phyloP scores from a whole-genome alignment of 345 rosid species.

The Salix koriyanagi region DNA sequence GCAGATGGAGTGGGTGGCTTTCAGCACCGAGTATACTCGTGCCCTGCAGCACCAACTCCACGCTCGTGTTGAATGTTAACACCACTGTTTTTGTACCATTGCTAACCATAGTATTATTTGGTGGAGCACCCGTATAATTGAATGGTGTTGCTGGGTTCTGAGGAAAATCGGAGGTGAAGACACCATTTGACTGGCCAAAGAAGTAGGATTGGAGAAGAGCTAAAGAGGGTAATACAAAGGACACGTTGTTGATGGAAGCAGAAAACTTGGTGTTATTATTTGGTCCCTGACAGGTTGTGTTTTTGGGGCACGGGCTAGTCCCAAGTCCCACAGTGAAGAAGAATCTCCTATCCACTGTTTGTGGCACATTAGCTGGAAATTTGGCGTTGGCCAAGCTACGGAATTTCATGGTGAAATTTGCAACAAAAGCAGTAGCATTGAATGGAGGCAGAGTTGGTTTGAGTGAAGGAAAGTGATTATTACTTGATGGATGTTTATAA shows the following conservation, averaged over 20 bases:
- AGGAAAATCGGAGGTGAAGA: conserved; percentile 26
- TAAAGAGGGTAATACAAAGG: conserved; percentile 14
- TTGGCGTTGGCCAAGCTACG: conserved; percentile 15
- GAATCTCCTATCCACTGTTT: conserved; percentile 18
- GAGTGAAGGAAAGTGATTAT: not conserved
- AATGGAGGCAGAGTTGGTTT: conserved; percentile 18
- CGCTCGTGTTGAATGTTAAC: conserved; percentile 23
- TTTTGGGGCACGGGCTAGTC: conserved; percentile 15
- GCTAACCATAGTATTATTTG: conserved; percentile 18
- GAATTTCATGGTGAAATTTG: conserved; percentile 20
- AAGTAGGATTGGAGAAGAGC: conserved; percentile 23
- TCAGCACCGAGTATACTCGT: conserved; percentile 26
- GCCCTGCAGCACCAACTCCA: conserved; percentile 24
- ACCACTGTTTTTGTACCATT: conserved; percentile 15
- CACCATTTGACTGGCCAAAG: conserved; percentile 17
- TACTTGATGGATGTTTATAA: conserved; percentile 10
- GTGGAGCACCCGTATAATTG: conserved; percentile 24
- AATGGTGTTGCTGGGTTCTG: conserved; percentile 17
- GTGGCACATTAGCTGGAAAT: conserved; percentile 25
- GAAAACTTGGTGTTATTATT: conserved; percentile 23
- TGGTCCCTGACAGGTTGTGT: conserved; percentile 30
- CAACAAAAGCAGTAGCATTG: conserved; percentile 16
- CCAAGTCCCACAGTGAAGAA: conserved; percentile 27
- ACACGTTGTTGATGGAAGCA: conserved; percentile 22
- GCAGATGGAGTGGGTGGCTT: conserved; percentile 26